Evolutionary conservation across 371 early-diverging fungal species (phyloP).

Genomic region (Capniomyces stellatus): DNA sequence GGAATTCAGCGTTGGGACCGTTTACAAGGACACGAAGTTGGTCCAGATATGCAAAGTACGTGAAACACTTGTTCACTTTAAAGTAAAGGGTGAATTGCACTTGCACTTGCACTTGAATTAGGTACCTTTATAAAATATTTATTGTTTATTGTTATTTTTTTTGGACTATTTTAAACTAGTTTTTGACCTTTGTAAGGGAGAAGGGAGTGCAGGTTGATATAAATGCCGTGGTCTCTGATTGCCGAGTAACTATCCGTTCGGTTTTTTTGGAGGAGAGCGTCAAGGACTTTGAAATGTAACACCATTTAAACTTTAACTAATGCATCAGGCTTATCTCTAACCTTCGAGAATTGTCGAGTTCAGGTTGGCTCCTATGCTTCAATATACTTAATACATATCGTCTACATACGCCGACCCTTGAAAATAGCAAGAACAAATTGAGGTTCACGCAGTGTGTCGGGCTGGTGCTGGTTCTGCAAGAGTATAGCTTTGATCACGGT

Average conservation of each 20-base stretch:
- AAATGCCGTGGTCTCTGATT: background rate
- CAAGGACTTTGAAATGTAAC: background rate
- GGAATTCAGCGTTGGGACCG: background rate
- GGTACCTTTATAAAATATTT: too few species aligned
- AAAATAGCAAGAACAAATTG: background rate
- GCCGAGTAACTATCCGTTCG: background rate
- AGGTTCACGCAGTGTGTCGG: background rate
- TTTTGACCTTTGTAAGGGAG: background rate
- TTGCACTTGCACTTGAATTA: too few species aligned
- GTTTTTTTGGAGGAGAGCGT: background rate
- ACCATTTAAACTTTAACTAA: background rate
- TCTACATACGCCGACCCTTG: too few species aligned
- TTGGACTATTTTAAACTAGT: too few species aligned
- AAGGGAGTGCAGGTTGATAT: background rate
- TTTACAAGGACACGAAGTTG: background rate
- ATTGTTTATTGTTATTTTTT: too few species aligned
- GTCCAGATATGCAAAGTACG: background rate
- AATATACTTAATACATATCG: too few species aligned
- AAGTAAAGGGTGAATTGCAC: too few species aligned
- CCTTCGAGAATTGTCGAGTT: background rate
- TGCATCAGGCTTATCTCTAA: background rate
- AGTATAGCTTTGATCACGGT: background rate
- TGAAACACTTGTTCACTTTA: too few species aligned
- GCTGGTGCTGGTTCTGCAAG: background rate
- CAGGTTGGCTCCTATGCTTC: too few species aligned